Conservation (phyloP, 2,329 filamentous ascomycete genomes). For the Hawksworthiomyces lignivorus region DNA sequence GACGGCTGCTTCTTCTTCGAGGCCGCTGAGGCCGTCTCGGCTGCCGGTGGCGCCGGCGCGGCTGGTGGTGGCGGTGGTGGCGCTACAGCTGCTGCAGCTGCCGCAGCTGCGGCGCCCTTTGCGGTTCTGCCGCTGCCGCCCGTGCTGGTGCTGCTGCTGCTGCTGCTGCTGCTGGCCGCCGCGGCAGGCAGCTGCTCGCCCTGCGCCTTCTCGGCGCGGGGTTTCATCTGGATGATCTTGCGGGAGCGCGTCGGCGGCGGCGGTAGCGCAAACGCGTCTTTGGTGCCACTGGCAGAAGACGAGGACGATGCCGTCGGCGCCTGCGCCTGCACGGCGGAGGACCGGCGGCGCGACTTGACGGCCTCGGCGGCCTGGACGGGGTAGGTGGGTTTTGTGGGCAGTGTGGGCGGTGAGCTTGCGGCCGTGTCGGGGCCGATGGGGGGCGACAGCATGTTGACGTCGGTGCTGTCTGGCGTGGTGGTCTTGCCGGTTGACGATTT, state of each 20-base stretch:
- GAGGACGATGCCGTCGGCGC: not conserved
- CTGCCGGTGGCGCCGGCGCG: constrained; percentile 7
- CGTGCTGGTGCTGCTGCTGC: constrained; percentile 16
- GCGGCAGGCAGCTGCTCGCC: too few species aligned
- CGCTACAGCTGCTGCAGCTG: constrained; percentile 16
- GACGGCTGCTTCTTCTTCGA: constrained; percentile 71
- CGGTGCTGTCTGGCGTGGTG: constrained; percentile 16
- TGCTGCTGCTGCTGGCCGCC: constrained; percentile 14
- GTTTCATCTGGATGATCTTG: constrained; percentile 99
- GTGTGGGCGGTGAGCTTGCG: not conserved
- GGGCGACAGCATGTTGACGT: constrained; percentile 26
- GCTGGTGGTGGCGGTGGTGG: constrained; percentile 2
- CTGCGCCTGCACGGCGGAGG: constrained; percentile 26
- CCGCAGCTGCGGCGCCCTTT: constrained; percentile 10
- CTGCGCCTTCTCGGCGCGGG: constrained; percentile 22
- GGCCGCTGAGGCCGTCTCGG: constrained; percentile 12
- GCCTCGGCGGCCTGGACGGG: constrained; percentile 29
- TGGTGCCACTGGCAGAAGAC: constrained; percentile 44
- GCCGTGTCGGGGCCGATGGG: constrained; percentile 12
- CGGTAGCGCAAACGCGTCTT: constrained; percentile 69
- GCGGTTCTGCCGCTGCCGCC: not conserved
- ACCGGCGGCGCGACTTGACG: constrained; percentile 44
- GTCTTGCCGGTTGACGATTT: too few species aligned
- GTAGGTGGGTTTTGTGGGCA: constrained; percentile 3
- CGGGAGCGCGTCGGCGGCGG: constrained; percentile 86